phyloP scores from a whole-genome alignment of 208 protist genomes.

The Strigomonas culicis region DNA sequence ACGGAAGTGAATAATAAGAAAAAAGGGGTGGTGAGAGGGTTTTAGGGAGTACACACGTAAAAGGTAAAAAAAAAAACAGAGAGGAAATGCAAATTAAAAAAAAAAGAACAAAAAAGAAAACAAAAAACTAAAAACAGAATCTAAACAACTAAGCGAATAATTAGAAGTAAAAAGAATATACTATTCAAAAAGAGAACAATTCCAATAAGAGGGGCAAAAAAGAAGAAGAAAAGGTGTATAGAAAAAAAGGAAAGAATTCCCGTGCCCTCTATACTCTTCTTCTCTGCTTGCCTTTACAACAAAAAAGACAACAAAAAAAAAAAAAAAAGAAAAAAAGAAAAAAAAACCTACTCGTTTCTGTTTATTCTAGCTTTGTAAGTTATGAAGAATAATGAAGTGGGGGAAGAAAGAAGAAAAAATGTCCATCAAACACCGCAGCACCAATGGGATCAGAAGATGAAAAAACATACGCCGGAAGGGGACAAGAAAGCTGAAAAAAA shows the following conservation, averaged over 20 bases:
- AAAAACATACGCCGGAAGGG: background rate
- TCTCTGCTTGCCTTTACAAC: background rate
- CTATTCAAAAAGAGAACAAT: slow-evolving; percentile 2
- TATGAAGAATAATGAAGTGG: too few species aligned
- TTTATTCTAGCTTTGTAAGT: too few species aligned
- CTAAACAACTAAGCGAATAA: too few species aligned
- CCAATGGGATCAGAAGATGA: background rate
- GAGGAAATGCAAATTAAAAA: background rate
- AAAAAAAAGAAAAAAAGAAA: slow-evolving; percentile 5
- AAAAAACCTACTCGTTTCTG: slow-evolving; percentile 7
- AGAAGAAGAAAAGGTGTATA: background rate
- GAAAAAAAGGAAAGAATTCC: slow-evolving; percentile 9
- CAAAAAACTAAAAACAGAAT: slow-evolving; percentile 10
- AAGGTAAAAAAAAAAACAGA: slow-evolving; percentile 16
- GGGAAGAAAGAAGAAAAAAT: background rate
- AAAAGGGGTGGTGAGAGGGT: background rate
- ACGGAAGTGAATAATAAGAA: background rate
- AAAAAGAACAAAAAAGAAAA: slow-evolving; percentile 6
- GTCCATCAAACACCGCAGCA: background rate
- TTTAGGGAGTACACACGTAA: background rate
- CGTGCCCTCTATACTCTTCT: background rate
- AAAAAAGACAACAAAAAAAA: slow-evolving; percentile 5
- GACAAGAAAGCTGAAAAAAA: background rate
- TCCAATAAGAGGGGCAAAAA: background rate
- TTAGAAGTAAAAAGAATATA: background rate